A percentile compares a stretch with the other conserved stretches of the same genome.
Conservation (phyloP, 805 yeast genomes). For the Kregervanrija delftensis region DNA sequence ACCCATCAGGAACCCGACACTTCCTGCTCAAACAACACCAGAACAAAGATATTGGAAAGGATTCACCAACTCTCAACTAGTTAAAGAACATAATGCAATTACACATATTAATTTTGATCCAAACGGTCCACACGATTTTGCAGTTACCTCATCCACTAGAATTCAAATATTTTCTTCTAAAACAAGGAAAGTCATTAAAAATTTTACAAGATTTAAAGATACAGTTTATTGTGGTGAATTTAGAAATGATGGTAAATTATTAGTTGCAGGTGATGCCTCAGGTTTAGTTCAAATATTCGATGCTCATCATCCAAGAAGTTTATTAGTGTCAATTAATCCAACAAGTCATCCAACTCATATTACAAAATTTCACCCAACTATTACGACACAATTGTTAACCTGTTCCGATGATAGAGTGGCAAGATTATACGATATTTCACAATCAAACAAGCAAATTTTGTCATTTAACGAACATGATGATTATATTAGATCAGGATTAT, state of each 20-base stretch:
- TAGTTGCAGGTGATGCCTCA: slow-evolving; percentile 93
- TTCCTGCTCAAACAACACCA: slow-evolving; percentile 81
- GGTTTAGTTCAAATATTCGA: slow-evolving; percentile 91
- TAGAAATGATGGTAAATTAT: slow-evolving; percentile 81
- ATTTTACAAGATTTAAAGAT: slow-evolving; percentile 83
- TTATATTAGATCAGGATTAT: slow-evolving; percentile 76
- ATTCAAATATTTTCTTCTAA: slow-evolving; percentile 91
- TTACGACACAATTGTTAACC: slow-evolving; percentile 68
- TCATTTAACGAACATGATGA: slow-evolving; percentile 75
- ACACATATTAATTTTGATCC: slow-evolving; percentile 87
- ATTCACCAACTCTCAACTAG: slow-evolving; percentile 74
- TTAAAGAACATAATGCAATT: slow-evolving; percentile 90
- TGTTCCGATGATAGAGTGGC: slow-evolving; percentile 90
- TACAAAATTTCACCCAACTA: slow-evolving; percentile 80
- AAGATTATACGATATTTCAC: slow-evolving; percentile 82
- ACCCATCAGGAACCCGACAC: slow-evolving; percentile 62
- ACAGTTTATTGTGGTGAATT: slow-evolving; percentile 89
- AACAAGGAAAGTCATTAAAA: slow-evolving; percentile 84
- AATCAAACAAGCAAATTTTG: slow-evolving; percentile 62
- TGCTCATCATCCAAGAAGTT: slow-evolving; percentile 62
- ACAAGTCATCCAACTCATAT: slow-evolving; percentile 88
- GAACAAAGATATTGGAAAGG: slow-evolving; percentile 94
- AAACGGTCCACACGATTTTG: slow-evolving; percentile 80
- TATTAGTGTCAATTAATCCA: slow-evolving; percentile 75
- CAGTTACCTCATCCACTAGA: slow-evolving; percentile 85